These are phyloP conservation scores for Cyanidium caldarium DNA, from an alignment of 23 red algal species.

Conservation along the genomic window DNA sequence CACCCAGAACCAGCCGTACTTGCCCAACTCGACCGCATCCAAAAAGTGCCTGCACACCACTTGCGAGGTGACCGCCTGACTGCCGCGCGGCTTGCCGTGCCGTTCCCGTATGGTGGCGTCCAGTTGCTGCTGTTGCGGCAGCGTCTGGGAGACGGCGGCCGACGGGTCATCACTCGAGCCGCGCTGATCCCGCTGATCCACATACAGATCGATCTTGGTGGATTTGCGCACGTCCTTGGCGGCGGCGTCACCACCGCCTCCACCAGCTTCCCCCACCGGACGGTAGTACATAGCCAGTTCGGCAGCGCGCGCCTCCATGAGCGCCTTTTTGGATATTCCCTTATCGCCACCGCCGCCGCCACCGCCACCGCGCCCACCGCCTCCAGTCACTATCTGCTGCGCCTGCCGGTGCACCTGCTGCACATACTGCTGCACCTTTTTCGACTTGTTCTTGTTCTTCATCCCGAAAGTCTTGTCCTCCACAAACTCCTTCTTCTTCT, in stretches of 20 bases:
- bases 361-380: conserved; percentile 14
- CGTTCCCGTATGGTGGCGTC: background rate
- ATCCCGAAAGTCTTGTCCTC: conserved; percentile 99
- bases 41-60: background rate
- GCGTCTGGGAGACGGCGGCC: background rate
- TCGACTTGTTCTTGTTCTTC: conserved; percentile 99
- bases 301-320: conserved; percentile 38
- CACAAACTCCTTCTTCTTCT: conserved; percentile 87
- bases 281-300: conserved; percentile 75
- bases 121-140: background rate
- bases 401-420: conserved; percentile 85
- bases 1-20: background rate
- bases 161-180: too few species aligned
- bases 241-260: too few species aligned
- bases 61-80: background rate
- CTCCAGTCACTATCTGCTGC: conserved; percentile 45
- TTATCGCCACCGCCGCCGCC: conserved; percentile 14
- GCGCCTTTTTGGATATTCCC: conserved; percentile 36
- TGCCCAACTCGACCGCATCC: background rate
- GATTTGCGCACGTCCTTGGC: background rate
- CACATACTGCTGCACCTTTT: conserved; percentile 92
- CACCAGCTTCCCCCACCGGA: conserved; percentile 60
- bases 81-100: background rate
- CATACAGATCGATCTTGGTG: background rate
- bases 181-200: background rate